Evolutionary conservation across 1,284 basidiomycete genomes (phyloP).

Genomic region (Ustilago hordei): DNA sequence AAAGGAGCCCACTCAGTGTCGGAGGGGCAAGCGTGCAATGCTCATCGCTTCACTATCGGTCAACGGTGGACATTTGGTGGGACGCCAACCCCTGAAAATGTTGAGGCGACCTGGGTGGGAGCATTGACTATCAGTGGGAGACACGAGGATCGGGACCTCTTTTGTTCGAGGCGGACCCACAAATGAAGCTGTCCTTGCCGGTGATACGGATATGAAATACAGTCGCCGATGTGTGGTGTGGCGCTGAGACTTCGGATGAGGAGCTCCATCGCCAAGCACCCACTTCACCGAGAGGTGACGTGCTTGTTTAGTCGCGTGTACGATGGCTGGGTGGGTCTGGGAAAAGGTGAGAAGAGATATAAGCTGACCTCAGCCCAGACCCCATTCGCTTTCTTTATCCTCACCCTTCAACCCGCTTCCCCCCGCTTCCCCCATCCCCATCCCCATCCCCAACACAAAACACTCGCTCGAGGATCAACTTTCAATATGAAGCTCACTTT

Average conservation of each 20-base stretch:
- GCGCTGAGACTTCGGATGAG: neutral
- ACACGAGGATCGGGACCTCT: neutral
- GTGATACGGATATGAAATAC: slow-evolving; percentile 5
- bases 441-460: neutral
- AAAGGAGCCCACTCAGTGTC: neutral
- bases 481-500: slow-evolving; percentile 28
- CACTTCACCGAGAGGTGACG: neutral
- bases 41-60: neutral
- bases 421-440: neutral
- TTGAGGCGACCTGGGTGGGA: neutral
- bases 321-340: too few relatives aligned
- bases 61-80: neutral
- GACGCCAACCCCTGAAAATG: neutral
- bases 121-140: neutral
- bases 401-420: neutral
- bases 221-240: neutral
- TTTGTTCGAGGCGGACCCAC: neutral
- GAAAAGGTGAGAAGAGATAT: neutral
- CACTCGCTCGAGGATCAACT: neutral
- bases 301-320: neutral
- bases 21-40: neutral
- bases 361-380: neutral
- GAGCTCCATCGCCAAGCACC: neutral
- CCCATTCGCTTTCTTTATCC: neutral
- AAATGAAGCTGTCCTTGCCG: slow-evolving; percentile 14